Base-by-base conservation (phyloP, 352 stramenopile genomes). In the Phytopythium oedochilum region DNA sequence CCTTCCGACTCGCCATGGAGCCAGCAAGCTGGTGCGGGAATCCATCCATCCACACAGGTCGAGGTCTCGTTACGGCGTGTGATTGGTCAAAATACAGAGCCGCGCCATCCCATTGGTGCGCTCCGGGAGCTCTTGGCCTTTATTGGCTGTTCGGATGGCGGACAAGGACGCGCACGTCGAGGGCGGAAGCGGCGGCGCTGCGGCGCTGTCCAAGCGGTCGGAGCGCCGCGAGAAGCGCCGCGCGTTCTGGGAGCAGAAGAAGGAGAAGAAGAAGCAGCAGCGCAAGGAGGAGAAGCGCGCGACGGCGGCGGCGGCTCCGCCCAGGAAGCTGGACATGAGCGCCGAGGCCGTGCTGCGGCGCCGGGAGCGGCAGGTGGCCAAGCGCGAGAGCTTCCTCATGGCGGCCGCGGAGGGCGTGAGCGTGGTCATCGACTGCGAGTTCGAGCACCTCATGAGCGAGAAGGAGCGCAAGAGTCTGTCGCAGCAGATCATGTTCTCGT, bases 401-500 rank as follows among this genome's bases (percentile, higher is more conserved):
- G 83, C 79, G 52, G 83, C 83, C 6, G 93, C 96, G 52, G 78
- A 94, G 68, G 83, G 83, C 22, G 50, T 78, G 17, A 81, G 77
- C 38, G 74, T 97, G 11, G 83, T 96, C n/a, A 89, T 98, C 42
- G 96, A 99, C 68, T 98, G 93, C 56, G 85, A 79, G 17, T 98
- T 98, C 69, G 92, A 98, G 60, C 65, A 97, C 23, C 58, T 88
- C n/a, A 97, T 98, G 91, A 93, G 71, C 3, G 65, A 77, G 28
- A 96, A 95, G 54, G 94, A 98, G 66, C 89, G 95, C 59, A 98
- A 96, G 60, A 97, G 84, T 63, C 73, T 99, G 15, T 86, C 79
- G 11, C 88, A 96, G 62, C 96, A 99, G 68, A 92, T 98, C 54
- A 95, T 97, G 80, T 94, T 92, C 60, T 92, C 79, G 25, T 94